Percentiles rank a stretch among this genome's conserved stretches.
phyloP scores from a whole-genome alignment of 164 flowering plant species.

The Saururus chinensis region DNA sequence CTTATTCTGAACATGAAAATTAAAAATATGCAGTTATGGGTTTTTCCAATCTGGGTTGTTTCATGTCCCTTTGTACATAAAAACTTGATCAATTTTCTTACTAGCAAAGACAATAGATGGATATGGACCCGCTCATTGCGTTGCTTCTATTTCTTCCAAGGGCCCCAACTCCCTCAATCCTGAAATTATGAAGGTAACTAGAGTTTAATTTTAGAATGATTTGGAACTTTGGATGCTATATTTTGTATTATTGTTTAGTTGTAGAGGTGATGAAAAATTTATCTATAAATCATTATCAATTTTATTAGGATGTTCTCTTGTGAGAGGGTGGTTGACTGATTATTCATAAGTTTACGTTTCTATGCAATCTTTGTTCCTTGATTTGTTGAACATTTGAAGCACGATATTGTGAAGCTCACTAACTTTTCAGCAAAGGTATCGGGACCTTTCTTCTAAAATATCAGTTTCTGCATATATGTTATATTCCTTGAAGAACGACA shows the following conservation, averaged over 20 bases:
- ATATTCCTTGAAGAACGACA: not conserved
- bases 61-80: constrained; percentile 20
- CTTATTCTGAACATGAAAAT: constrained; percentile 3
- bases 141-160: constrained; percentile 70
- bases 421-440: constrained; percentile 67
- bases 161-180: constrained; percentile 71
- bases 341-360: constrained; percentile 74
- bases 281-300: too few species aligned
- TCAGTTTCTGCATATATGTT: not conserved
- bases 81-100: constrained; percentile 35
- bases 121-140: constrained; percentile 54
- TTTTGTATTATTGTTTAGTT: too few species aligned
- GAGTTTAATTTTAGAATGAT: not conserved
- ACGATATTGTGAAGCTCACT: constrained; percentile 70
- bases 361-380: constrained; percentile 96
- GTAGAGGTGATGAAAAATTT: too few species aligned
- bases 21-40: not conserved
- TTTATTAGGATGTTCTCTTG: too few species aligned
- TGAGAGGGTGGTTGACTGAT: not conserved
- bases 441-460: not conserved
- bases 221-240: not conserved
- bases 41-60: constrained; percentile 5
- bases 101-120: constrained; percentile 55
- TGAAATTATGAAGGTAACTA: constrained; percentile 61
- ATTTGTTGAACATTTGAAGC: constrained; percentile 75